Conservation (phyloP, 495 filamentous ascomycete species). For the Hypomontagnella monticulosa region DNA sequence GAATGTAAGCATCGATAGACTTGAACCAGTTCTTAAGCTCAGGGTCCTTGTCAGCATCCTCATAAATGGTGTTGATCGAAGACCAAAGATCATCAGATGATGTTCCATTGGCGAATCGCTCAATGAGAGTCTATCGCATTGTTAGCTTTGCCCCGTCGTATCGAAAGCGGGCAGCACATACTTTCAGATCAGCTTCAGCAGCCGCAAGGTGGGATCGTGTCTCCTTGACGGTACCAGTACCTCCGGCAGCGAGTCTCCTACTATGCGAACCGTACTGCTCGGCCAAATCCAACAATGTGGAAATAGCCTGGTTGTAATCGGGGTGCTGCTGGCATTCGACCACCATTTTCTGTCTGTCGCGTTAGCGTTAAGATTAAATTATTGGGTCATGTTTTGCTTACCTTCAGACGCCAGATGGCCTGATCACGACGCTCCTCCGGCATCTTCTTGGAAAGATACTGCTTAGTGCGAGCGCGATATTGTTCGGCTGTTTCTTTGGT, state of each 20-base stretch:
- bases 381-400: slow-evolving; percentile 19
- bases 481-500: slow-evolving; percentile 50
- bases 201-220: slow-evolving; percentile 69
- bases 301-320: slow-evolving; percentile 89
- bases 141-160: slow-evolving; percentile 58
- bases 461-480: slow-evolving; percentile 66
- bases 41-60: slow-evolving; percentile 88
- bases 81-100: slow-evolving; percentile 86
- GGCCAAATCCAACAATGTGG: slow-evolving; percentile 82
- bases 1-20: slow-evolving; percentile 76
- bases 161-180: slow-evolving; percentile 47
- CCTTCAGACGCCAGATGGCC: slow-evolving; percentile 87
- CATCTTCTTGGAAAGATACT: slow-evolving; percentile 84
- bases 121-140: slow-evolving; percentile 76
- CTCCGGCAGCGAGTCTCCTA: slow-evolving; percentile 69
- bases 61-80: slow-evolving; percentile 86
- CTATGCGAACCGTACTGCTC: slow-evolving; percentile 86
- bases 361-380: slow-evolving; percentile 18
- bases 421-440: slow-evolving; percentile 95
- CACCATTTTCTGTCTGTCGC: slow-evolving; percentile 77
- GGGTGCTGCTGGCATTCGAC: slow-evolving; percentile 93
- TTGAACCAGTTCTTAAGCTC: slow-evolving; percentile 93
- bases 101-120: slow-evolving; percentile 95
- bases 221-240: slow-evolving; percentile 73
- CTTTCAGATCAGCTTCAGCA: slow-evolving; percentile 84